Conservation (phyloP, 2,329 filamentous ascomycete species). For the Calonectria honghensis region DNA sequence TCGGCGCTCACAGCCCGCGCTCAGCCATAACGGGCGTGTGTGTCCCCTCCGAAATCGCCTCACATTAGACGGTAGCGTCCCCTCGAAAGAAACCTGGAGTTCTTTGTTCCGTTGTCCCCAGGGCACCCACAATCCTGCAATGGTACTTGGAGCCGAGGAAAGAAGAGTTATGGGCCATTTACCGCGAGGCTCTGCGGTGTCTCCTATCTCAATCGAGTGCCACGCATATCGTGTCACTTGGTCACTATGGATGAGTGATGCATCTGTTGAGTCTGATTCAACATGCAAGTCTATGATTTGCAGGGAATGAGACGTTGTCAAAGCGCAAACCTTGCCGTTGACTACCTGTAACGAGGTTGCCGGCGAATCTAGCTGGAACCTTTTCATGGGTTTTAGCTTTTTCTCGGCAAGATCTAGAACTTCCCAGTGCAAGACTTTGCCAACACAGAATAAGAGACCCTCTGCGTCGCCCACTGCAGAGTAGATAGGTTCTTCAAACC, state of each 20-base stretch:
- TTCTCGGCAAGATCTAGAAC: slow-evolving; percentile 70
- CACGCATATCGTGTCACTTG: slow-evolving; percentile 64
- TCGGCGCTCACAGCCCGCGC: slow-evolving; percentile 57
- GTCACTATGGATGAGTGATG: slow-evolving; percentile 68
- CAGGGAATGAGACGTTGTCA: slow-evolving; percentile 74
- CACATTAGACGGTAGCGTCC: slow-evolving; percentile 73
- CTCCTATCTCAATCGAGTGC: slow-evolving; percentile 69
- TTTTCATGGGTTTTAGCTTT: slow-evolving; percentile 68
- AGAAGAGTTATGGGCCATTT: slow-evolving; percentile 67
- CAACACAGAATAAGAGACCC: slow-evolving; percentile 74
- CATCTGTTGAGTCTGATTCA: slow-evolving; percentile 58
- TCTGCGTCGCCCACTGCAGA: slow-evolving; percentile 73
- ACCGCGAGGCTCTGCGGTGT: slow-evolving; percentile 51
- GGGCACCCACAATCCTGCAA: slow-evolving; percentile 72
- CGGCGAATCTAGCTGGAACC: slow-evolving; percentile 71
- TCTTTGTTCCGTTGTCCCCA: slow-evolving; percentile 63
- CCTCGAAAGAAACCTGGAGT: slow-evolving; percentile 72
- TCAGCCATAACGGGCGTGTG: slow-evolving; percentile 72
- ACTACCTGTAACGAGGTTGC: slow-evolving; percentile 70
- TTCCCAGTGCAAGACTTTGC: slow-evolving; percentile 74
- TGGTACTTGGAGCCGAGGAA: slow-evolving; percentile 67
- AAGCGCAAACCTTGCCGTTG: slow-evolving; percentile 68
- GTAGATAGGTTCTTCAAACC: slow-evolving; percentile 69
- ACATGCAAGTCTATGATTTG: slow-evolving; percentile 71
- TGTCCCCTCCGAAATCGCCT: slow-evolving; percentile 72